A percentile compares a stretch with the other conserved stretches of the same genome.
Conservation (phyloP, 1,139 yeast species). For the Candida labiduridarum region DNA sequence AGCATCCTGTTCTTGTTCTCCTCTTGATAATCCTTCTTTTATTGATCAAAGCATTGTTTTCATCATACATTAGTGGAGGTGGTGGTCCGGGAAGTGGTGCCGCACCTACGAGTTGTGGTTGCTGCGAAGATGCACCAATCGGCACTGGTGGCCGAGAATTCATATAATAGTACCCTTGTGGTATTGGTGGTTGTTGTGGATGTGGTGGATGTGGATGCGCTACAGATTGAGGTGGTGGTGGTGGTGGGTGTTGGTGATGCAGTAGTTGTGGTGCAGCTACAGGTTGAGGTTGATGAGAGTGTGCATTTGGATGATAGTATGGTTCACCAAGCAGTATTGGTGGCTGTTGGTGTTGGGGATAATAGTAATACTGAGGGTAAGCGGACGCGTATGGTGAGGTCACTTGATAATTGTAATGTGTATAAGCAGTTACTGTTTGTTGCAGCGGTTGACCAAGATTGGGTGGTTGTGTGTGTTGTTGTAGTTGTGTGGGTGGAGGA, state of each 20-base stretch:
- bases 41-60: constrained; percentile 38
- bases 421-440: constrained; percentile 1
- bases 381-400: constrained; percentile 2
- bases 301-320: background rate
- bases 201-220: constrained; percentile 10
- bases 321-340: constrained; percentile 1
- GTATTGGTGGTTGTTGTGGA: constrained; percentile 12
- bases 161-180: constrained; percentile 10
- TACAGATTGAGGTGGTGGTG: constrained; percentile 9
- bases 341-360: constrained; percentile 7
- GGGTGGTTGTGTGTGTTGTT: background rate
- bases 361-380: constrained; percentile 7
- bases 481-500: constrained; percentile 4
- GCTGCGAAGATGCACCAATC: constrained; percentile 7
- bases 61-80: constrained; percentile 22
- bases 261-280: background rate
- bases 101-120: constrained; percentile 3
- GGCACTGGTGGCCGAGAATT: constrained; percentile 10
- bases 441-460: constrained; percentile 1
- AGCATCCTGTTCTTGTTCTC: constrained; percentile 74
- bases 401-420: background rate
- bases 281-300: background rate
- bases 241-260: background rate
- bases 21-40: constrained; percentile 48
- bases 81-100: constrained; percentile 12